Evolutionary conservation across 306 rosid species (phyloP).

Genomic region (Benincasa hispida): DNA sequence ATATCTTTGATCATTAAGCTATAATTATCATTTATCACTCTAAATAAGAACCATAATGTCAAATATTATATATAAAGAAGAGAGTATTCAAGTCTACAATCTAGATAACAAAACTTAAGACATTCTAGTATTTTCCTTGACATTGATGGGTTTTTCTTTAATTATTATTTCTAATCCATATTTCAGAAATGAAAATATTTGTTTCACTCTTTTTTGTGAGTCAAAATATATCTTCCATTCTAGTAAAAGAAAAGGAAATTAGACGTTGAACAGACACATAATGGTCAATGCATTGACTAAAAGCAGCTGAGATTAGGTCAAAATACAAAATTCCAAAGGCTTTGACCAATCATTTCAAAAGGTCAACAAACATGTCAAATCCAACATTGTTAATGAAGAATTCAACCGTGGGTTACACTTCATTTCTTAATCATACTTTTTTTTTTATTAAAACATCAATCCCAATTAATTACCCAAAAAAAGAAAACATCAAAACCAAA

Average conservation of each 20-base stretch:
- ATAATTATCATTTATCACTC: too few species aligned
- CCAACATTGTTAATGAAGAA: not conserved
- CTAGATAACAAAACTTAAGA: not conserved
- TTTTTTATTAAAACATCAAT: not conserved
- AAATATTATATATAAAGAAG: not conserved
- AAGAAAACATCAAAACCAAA: not conserved
- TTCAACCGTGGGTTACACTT: not conserved
- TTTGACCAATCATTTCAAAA: not conserved
- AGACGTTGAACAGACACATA: not conserved
- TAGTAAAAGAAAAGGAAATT: not conserved
- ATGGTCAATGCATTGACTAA: not conserved
- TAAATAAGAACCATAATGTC: too few species aligned
- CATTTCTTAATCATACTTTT: not conserved
- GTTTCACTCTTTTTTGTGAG: not conserved
- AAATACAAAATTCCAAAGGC: constrained; percentile 4
- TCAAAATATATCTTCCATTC: not conserved
- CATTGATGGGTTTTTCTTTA: not conserved
- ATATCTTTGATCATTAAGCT: too few species aligned
- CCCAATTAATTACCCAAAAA: not conserved
- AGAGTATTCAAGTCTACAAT: not conserved
- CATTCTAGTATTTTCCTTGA: not conserved
- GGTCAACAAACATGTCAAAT: not conserved
- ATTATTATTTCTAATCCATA: not conserved
- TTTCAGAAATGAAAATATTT: not conserved
- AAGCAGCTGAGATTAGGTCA: not conserved